Evolutionary conservation across 2,329 filamentous ascomycete genomes (phyloP), one percentile per base, ranked within the genome.

Genomic region (Epichloe hybrida): DNA sequence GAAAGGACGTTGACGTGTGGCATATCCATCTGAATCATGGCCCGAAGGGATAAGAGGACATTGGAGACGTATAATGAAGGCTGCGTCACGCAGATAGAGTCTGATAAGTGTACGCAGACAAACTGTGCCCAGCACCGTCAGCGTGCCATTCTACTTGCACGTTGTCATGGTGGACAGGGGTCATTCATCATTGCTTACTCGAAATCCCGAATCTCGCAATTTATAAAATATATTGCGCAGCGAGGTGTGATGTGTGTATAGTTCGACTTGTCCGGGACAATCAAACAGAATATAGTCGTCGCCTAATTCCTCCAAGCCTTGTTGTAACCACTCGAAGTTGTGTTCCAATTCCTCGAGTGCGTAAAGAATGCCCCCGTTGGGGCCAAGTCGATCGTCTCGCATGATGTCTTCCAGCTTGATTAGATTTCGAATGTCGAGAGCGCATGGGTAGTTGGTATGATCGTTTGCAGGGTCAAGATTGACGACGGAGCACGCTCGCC

Each of bases 391-490:
- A 62, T 97, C 90, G 54, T 91, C 86, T 44, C 83, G 79, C 93
- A 98, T 98, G 53, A 97, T 86, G 55, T 95, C 88, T 59, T 98
- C 93, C 8, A 98, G 75, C 7, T 88, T 94, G 37, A 97, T 81
- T 1, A 98, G 73, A 51, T 86, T 80, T 54, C 93, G 84, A 50
- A 98, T 91, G 63, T 98, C 93, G 58, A 98, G 77, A 5, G 90
- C 90, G 61, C 84, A 88, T 20, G 85, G 83, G 67, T 97, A 98
- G 54, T 81, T 86, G 1, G 89, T 93, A 53, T 84, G 83, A 62
- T 97, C 91, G 73, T 98, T 98, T 50, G 93, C 93, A 27, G 93
- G 93, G 69, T 98, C 93, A 57, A 98, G 83, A 65, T 98, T 98
- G 53, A 96, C 88, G 38, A 97, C 83, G 15, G 88, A 94, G 72